Conservation (phyloP, 208 protist genomes). For the Entamoeba dispar region DNA sequence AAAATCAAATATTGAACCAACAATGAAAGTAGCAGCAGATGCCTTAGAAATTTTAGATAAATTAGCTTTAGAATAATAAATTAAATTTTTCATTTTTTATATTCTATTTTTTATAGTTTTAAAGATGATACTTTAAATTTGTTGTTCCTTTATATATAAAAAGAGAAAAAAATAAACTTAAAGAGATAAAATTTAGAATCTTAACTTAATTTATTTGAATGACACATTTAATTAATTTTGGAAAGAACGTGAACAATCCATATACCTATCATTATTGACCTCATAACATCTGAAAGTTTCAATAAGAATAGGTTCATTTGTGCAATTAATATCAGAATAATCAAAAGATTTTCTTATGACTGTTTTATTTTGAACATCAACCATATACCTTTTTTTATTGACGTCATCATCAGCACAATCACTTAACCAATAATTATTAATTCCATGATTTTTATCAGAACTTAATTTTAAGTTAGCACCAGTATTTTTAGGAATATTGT, state of each 20-base stretch:
- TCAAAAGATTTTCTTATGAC: neutral
- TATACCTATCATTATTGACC: neutral
- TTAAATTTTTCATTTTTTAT: too few relatives aligned
- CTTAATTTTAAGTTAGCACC: neutral
- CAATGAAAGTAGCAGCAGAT: neutral
- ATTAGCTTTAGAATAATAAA: too few relatives aligned
- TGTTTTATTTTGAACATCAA: neutral
- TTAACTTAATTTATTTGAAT: too few relatives aligned
- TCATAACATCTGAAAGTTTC: neutral
- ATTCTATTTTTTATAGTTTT: too few relatives aligned
- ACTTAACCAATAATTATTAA: neutral
- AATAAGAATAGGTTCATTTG: neutral
- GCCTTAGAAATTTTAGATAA: neutral
- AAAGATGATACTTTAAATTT: too few relatives aligned
- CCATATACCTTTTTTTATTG: neutral
- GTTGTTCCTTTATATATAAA: too few relatives aligned
- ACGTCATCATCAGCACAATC: neutral
- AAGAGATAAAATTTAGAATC: too few relatives aligned
- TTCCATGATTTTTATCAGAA: neutral
- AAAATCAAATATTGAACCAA: neutral
- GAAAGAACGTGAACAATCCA: neutral
- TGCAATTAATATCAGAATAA: neutral
- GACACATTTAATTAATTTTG: too few relatives aligned
- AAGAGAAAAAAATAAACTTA: too few relatives aligned
- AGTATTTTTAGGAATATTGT: neutral